Base-by-base conservation (phyloP, 1,139 yeast species). In the Yamadazyma blattariae region DNA sequence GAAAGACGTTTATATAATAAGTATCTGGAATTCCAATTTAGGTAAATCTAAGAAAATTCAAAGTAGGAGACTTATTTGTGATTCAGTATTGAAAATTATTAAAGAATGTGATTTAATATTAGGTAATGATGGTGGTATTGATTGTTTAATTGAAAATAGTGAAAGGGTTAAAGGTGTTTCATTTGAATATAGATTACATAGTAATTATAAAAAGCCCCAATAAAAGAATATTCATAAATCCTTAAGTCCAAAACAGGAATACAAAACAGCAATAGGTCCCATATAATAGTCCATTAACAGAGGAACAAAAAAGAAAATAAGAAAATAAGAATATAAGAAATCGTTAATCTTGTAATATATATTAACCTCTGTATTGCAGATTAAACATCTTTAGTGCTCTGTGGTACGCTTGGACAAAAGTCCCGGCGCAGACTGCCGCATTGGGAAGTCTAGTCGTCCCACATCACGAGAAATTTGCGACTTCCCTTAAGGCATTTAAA, bases 1-100 rank as follows among this genome's bases (percentile, higher is more conserved):
- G 39, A 66, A 63, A 37, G 76, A 67, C 37, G 78, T 72, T 40
- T 77, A 72, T 44, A 69, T 73, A 30, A 64, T 76, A 40, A 62
- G 74, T 42, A 59, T 76, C 29, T 76, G 82, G 82, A 75, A 75
- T 53, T 64, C 74, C 14, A 74, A 74, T 52, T 52, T 71, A 36
- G 57, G 54, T 34, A 58, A 52, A 36, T 43, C 46, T 30, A 36
- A 42, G 10, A 62, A 60, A 39, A 61, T 60, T 34, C 70, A 67
- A 44, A 74, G 74, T 22, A 57, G 77, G 42, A 57, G 79, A 40
- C 63, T 73, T 27, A 64, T 75, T 30, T 71, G 76, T 47, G 77
- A 72, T 43, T 60, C 76, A 11, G 61, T 74, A 25, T 57, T 71
- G 41, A 50, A 73, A 25, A 57, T 73, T 3, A 67, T 74, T 28